A percentile compares a stretch with the other conserved stretches of the same genome.
Conservation (phyloP, 177 flowering plant genomes). For the Vitis hybrid region DNA sequence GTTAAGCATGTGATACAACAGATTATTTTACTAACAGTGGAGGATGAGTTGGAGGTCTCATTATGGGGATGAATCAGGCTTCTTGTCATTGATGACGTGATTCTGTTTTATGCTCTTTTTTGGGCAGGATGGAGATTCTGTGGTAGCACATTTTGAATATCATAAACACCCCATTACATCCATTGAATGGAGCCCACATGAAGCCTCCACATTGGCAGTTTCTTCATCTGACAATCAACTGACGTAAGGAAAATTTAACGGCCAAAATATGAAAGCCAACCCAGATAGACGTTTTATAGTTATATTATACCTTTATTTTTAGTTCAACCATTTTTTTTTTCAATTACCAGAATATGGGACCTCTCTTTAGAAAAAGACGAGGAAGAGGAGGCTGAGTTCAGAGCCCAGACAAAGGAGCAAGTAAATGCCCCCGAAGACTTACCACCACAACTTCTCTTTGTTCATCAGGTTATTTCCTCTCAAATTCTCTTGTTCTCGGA, state of each 20-base stretch:
- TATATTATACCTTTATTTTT: neutral
- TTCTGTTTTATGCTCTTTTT: slow-evolving; percentile 1
- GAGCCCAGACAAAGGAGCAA: slow-evolving; percentile 58
- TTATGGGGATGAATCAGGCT: neutral
- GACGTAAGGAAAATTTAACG: slow-evolving; percentile 55
- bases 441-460: slow-evolving; percentile 94
- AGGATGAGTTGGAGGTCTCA: too few relatives aligned
- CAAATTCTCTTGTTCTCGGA: neutral
- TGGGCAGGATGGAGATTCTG: slow-evolving; percentile 65
- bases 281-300: neutral
- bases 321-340: neutral
- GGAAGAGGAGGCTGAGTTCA: slow-evolving; percentile 94
- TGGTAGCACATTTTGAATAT: slow-evolving; percentile 87
- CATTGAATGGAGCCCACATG: slow-evolving; percentile 98
- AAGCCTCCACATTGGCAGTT: slow-evolving; percentile 87
- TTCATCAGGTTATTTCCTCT: slow-evolving; percentile 67
- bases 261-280: neutral
- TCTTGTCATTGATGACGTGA: neutral
- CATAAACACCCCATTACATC: slow-evolving; percentile 96
- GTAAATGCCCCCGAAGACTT: slow-evolving; percentile 80
- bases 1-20: neutral
- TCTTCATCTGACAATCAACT: slow-evolving; percentile 90
- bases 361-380: slow-evolving; percentile 84
- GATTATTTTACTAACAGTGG: too few relatives aligned
- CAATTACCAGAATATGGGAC: slow-evolving; percentile 80